Evolutionary conservation across 1,284 basidiomycete genomes (phyloP).

Genomic region (Cerrena zonata): DNA sequence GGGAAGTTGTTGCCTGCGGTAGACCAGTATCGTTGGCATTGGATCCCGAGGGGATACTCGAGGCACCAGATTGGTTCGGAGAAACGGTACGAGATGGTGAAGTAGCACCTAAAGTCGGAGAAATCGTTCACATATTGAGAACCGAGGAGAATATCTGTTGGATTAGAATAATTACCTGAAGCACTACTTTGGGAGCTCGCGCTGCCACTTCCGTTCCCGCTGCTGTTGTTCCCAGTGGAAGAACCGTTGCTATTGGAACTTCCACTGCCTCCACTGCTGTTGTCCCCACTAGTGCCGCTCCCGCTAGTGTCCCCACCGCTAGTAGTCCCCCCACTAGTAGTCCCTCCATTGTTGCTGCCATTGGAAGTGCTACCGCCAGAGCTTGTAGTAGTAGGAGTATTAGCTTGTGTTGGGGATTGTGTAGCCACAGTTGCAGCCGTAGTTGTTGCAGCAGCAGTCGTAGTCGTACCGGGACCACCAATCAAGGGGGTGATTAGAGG

Average conservation of each 20-base stretch:
- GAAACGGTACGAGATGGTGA: not conserved
- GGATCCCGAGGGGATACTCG: not conserved
- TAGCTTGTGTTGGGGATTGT: constrained; percentile 5
- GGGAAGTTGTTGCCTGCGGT: not conserved
- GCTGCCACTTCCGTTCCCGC: not conserved
- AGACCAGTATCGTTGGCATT: constrained; percentile 1
- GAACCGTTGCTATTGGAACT: constrained; percentile 2
- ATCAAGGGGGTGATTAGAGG: constrained; percentile 29
- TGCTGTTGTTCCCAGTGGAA: not conserved
- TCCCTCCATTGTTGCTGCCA: not conserved
- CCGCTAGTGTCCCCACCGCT: not conserved
- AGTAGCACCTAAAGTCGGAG: not conserved
- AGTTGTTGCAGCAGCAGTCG: constrained; percentile 5
- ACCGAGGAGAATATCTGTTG: too few species aligned
- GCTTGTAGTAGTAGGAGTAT: constrained; percentile 10
- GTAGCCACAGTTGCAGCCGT: constrained; percentile 10
- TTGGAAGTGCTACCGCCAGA: not conserved
- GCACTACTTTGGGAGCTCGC: not conserved
- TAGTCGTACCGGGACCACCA: constrained; percentile 16
- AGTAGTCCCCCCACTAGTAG: not conserved
- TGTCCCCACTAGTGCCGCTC: constrained; percentile 5
- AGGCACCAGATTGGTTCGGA: not conserved
- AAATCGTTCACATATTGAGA: not conserved
- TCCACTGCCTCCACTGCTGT: constrained; percentile 2
- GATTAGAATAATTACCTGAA: too few species aligned